A percentile compares a stretch with the other conserved stretches of the same genome.
Conservation (phyloP, 1,139 yeast species). For the Kluyveromyces marxianus region DNA sequence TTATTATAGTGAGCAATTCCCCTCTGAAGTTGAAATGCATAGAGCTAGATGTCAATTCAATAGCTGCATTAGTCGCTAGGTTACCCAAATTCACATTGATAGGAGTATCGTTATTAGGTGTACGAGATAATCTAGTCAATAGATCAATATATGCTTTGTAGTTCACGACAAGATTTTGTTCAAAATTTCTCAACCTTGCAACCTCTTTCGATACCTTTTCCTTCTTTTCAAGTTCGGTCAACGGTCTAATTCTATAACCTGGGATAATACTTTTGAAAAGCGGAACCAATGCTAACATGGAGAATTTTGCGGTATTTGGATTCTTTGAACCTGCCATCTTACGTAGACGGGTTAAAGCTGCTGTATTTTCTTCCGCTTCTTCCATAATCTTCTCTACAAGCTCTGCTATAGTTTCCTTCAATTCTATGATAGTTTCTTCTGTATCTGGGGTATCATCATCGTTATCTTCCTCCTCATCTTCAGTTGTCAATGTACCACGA, state of each 20-base stretch:
- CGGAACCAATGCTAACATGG: constrained; percentile 73
- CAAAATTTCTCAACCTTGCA: constrained; percentile 66
- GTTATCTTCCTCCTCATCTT: constrained; percentile 22
- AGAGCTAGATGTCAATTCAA: constrained; percentile 62
- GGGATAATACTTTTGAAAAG: constrained; percentile 84
- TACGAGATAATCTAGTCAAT: constrained; percentile 36
- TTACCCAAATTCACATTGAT: constrained; percentile 35
- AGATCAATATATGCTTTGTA: constrained; percentile 63
- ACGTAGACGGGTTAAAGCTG: constrained; percentile 59
- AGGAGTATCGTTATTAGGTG: constrained; percentile 32
- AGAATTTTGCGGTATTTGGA: constrained; percentile 61
- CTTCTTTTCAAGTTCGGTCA: constrained; percentile 71
- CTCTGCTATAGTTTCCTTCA: constrained; percentile 80
- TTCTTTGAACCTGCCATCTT: constrained; percentile 65
- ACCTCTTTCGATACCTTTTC: constrained; percentile 82
- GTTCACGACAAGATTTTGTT: constrained; percentile 63
- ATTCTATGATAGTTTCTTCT: constrained; percentile 46
- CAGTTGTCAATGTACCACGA: constrained; percentile 14
- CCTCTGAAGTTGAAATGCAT: constrained; percentile 75
- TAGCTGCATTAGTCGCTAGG: constrained; percentile 47
- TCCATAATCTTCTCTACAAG: constrained; percentile 73
- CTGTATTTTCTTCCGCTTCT: constrained; percentile 81
- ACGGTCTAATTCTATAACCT: constrained; percentile 75
- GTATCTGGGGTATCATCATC: constrained; percentile 47
- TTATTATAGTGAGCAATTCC: constrained; percentile 60